These are phyloP conservation scores for Pythium brachiatum DNA, from an alignment of 352 stramenopile species.

Conservation along the genomic window DNA sequence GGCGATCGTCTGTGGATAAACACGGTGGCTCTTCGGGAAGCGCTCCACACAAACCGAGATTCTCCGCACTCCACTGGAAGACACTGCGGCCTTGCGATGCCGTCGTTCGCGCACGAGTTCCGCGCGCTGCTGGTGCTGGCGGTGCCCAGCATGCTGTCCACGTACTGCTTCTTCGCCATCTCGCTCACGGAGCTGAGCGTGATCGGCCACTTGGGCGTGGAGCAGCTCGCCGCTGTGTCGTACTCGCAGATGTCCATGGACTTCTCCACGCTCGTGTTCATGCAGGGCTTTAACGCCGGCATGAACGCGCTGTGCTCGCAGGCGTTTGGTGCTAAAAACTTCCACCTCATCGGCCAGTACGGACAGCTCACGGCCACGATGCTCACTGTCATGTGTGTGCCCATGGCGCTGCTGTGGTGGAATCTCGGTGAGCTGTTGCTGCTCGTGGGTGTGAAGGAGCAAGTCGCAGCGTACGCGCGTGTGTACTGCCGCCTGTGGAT, in stretches of 20 bases:
- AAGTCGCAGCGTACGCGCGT: constrained; percentile 43
- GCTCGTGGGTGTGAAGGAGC: constrained; percentile 36
- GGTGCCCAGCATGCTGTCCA: constrained; percentile 54
- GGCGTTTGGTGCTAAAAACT: constrained; percentile 84
- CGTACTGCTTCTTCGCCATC: constrained; percentile 79
- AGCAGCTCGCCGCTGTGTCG: constrained; percentile 73
- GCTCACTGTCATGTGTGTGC: constrained; percentile 61
- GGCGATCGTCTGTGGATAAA: background rate
- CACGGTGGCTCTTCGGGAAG: background rate
- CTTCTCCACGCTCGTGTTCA: constrained; percentile 73
- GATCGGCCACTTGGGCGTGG: constrained; percentile 73
- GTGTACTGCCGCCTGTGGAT: constrained; percentile 69
- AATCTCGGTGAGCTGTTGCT: constrained; percentile 57
- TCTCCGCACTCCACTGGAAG: no score
- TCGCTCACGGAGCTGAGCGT: constrained; percentile 81
- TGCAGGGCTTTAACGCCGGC: constrained; percentile 77
- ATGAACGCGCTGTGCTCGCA: constrained; percentile 84
- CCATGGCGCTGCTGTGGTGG: constrained; percentile 75
- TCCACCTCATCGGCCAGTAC: constrained; percentile 63
- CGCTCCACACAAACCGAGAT: background rate
- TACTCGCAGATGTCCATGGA: constrained; percentile 81
- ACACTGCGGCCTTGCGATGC: constrained; percentile 5
- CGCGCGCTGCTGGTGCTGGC: constrained; percentile 51
- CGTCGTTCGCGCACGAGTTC: constrained; percentile 32
- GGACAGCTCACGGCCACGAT: constrained; percentile 55